Evolutionary conservation across 805 yeast species (phyloP).

Genomic region (Starmerella floris): DNA sequence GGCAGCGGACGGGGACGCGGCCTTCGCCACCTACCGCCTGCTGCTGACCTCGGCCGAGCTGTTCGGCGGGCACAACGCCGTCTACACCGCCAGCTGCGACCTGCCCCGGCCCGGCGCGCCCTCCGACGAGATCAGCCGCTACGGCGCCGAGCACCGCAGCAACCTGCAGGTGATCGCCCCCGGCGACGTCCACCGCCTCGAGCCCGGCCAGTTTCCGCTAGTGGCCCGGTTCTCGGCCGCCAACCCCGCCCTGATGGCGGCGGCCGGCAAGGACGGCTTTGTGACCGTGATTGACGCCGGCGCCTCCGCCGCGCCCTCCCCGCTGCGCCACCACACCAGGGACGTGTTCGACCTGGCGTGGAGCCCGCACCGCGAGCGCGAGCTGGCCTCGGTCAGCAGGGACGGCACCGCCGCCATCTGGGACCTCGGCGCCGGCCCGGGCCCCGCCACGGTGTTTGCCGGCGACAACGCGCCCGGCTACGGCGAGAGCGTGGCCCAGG

Average conservation of each 20-base stretch:
- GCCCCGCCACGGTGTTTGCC: slow-evolving; percentile 39
- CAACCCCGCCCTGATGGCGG: slow-evolving; percentile 36
- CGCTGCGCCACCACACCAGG: slow-evolving; percentile 34
- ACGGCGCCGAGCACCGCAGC: slow-evolving; percentile 33
- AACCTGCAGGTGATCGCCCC: slow-evolving; percentile 5
- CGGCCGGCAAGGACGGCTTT: slow-evolving; percentile 36
- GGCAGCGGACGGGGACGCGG: slow-evolving; percentile 1
- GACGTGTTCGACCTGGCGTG: slow-evolving; percentile 68
- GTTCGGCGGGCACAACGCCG: slow-evolving; percentile 32
- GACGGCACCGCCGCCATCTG: slow-evolving; percentile 60
- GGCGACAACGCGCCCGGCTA: slow-evolving; percentile 57
- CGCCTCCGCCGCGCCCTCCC: not conserved
- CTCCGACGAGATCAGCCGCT: slow-evolving; percentile 32
- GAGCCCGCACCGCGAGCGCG: slow-evolving; percentile 33
- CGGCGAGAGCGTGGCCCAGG: slow-evolving; percentile 32
- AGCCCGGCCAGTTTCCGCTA: slow-evolving; percentile 7
- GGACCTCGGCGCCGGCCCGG: slow-evolving; percentile 34
- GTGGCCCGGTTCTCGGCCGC: slow-evolving; percentile 39
- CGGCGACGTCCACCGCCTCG: slow-evolving; percentile 4
- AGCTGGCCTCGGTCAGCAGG: slow-evolving; percentile 49
- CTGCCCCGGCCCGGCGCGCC: slow-evolving; percentile 21
- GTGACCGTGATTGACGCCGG: slow-evolving; percentile 20
- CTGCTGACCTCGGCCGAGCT: slow-evolving; percentile 41
- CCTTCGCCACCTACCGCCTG: slow-evolving; percentile 33
- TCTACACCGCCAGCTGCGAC: slow-evolving; percentile 31